Percentiles rank a stretch among this genome's conserved stretches.
These are phyloP conservation scores for Oidium heveae DNA, from an alignment of 2,329 filamentous ascomycete species.

Conservation along the genomic window DNA sequence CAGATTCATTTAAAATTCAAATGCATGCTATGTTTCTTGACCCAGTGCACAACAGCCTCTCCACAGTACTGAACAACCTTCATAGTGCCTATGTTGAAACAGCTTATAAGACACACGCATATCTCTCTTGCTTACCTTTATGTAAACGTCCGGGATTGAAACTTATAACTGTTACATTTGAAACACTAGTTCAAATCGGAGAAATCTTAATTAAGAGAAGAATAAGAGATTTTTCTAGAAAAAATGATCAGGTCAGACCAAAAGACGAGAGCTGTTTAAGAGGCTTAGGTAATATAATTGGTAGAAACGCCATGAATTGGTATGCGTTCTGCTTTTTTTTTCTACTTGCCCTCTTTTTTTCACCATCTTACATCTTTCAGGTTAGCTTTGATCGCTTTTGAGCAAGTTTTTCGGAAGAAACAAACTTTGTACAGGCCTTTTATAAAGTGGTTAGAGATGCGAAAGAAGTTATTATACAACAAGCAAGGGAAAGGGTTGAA, in stretches of 20 bases:
- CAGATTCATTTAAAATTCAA: slow-evolving; percentile 55
- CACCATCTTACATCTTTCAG: slow-evolving; percentile 13
- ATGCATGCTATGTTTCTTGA: slow-evolving; percentile 68
- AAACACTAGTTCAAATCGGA: slow-evolving; percentile 7
- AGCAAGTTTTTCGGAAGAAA: slow-evolving; percentile 37
- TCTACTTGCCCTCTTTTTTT: neutral
- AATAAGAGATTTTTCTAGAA: slow-evolving; percentile 4
- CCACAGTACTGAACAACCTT: slow-evolving; percentile 49
- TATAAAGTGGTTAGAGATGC: slow-evolving; percentile 39
- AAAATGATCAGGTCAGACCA: slow-evolving; percentile 4
- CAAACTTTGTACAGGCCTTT: slow-evolving; percentile 43
- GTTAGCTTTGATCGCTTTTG: slow-evolving; percentile 45
- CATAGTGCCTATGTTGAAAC: slow-evolving; percentile 51
- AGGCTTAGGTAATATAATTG: neutral
- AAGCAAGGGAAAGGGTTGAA: neutral
- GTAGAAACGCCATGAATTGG: neutral
- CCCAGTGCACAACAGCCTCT: slow-evolving; percentile 45
- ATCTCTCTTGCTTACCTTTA: slow-evolving; percentile 30
- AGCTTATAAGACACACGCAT: slow-evolving; percentile 48
- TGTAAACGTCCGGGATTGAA: slow-evolving; percentile 27
- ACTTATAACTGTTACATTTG: slow-evolving; percentile 22
- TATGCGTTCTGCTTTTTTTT: neutral
- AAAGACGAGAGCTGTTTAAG: slow-evolving; percentile 12
- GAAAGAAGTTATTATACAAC: neutral
- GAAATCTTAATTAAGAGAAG: slow-evolving; percentile 10